These are phyloP conservation scores for Streptanthus diversifolius DNA, from an alignment of 345 rosid species.

Conservation along the genomic window DNA sequence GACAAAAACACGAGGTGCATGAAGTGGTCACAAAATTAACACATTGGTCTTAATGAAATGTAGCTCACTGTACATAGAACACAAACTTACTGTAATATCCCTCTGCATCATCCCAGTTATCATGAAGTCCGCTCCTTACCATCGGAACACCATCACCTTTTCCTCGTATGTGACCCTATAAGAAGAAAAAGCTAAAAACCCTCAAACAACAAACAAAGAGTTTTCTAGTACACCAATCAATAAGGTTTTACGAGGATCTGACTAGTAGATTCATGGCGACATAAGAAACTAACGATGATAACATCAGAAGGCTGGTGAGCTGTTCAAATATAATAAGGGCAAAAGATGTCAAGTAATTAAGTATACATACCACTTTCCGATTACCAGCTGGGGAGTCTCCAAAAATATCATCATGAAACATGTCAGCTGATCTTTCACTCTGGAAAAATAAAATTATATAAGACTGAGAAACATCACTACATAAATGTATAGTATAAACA, in stretches of 20 bases:
- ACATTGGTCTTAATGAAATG: neutral
- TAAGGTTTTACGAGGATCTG: slow-evolving; percentile 6
- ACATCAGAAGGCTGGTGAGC: neutral
- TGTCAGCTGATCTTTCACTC: slow-evolving; percentile 84
- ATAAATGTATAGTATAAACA: neutral
- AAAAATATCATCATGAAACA: slow-evolving; percentile 87
- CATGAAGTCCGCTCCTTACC: slow-evolving; percentile 79
- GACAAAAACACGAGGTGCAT: neutral
- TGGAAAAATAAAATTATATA: slow-evolving; percentile 34
- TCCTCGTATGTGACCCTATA: slow-evolving; percentile 48
- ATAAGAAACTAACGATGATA: neutral
- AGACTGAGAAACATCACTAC: slow-evolving; percentile 18
- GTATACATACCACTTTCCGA: slow-evolving; percentile 54
- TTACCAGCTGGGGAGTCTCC: slow-evolving; percentile 88
- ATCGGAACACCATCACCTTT: slow-evolving; percentile 70
- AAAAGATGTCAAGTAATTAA: neutral
- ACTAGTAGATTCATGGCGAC: neutral
- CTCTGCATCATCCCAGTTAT: slow-evolving; percentile 99
- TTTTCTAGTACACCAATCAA: neutral
- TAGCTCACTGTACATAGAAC: neutral
- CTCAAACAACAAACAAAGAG: slow-evolving; percentile 8
- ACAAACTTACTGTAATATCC: slow-evolving; percentile 89
- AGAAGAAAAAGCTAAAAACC: neutral
- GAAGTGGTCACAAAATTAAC: neutral
- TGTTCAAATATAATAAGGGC: neutral